Evolutionary conservation across 2,329 filamentous ascomycete species (phyloP).

Genomic region (Talaromyces piceae): DNA sequence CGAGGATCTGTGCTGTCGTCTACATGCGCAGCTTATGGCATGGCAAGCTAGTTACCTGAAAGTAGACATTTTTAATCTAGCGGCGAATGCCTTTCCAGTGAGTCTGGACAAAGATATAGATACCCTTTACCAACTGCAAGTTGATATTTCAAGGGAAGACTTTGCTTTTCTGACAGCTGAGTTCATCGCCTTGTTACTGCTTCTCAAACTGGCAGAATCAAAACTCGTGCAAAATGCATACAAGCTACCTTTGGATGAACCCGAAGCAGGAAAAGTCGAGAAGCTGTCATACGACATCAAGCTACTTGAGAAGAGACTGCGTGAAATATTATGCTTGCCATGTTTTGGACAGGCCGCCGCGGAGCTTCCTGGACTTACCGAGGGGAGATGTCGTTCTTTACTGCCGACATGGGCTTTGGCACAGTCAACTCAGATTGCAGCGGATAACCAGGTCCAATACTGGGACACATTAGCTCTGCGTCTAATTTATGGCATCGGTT

Average conservation of each 20-base stretch:
- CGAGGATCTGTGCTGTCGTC: not conserved
- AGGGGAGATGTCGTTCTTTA: constrained; percentile 10
- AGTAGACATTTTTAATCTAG: not conserved
- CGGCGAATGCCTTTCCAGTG: not conserved
- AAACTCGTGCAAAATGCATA: not conserved
- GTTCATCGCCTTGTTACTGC: not conserved
- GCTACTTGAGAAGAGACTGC: not conserved
- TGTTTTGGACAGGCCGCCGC: constrained; percentile 8
- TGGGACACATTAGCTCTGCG: not conserved
- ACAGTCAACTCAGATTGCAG: not conserved
- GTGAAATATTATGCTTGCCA: not conserved
- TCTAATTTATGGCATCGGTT: not conserved
- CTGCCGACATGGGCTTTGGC: constrained; percentile 8
- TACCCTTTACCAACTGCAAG: not conserved
- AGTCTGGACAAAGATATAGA: not conserved
- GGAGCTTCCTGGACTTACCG: constrained; percentile 7
- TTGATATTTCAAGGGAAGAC: not conserved
- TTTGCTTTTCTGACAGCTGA: not conserved
- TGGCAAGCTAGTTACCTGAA: not conserved
- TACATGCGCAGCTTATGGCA: not conserved
- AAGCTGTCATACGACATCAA: not conserved
- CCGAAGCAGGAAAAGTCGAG: not conserved
- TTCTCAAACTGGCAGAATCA: not conserved
- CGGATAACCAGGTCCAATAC: not conserved
- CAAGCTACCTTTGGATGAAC: not conserved